Percentiles rank a stretch among this genome's conserved stretches.
These are phyloP conservation scores for Nepenthes alata DNA, from an alignment of 179 eudicot species.

Conservation along the genomic window DNA sequence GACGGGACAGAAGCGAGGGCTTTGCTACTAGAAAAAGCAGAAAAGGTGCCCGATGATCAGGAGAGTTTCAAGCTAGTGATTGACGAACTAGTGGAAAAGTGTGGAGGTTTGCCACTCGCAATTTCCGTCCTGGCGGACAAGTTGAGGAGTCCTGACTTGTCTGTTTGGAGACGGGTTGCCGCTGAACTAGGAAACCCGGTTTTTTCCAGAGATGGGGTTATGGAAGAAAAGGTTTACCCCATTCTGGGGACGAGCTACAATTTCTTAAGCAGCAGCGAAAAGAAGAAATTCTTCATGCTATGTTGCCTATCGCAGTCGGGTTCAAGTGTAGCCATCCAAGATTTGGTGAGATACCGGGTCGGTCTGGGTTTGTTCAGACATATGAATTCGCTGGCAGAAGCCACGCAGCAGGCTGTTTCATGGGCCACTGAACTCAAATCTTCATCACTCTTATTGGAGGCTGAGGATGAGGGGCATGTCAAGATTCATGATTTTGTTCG, in stretches of 20 bases:
- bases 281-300: background rate
- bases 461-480: background rate
- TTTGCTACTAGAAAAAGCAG: too few species aligned
- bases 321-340: background rate
- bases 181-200: too few species aligned
- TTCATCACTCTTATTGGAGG: background rate
- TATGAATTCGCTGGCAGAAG: background rate
- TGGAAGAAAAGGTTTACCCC: background rate
- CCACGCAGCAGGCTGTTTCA: background rate
- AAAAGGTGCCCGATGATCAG: too few species aligned
- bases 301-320: background rate
- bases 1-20: too few species aligned
- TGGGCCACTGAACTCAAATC: background rate
- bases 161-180: too few species aligned
- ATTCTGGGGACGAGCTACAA: slow-evolving; percentile 1
- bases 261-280: background rate
- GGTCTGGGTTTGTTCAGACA: slow-evolving; percentile 1
- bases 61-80: too few species aligned
- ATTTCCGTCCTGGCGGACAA: too few species aligned
- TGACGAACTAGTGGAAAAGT: too few species aligned
- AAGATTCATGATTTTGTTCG: slow-evolving; percentile 24
- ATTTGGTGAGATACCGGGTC: background rate
- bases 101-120: too few species aligned
- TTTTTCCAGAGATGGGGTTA: too few species aligned
- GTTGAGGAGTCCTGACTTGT: too few species aligned